Base-by-base conservation (phyloP, 1,284 basidiomycete species). In the Porogramme epimiltina region DNA sequence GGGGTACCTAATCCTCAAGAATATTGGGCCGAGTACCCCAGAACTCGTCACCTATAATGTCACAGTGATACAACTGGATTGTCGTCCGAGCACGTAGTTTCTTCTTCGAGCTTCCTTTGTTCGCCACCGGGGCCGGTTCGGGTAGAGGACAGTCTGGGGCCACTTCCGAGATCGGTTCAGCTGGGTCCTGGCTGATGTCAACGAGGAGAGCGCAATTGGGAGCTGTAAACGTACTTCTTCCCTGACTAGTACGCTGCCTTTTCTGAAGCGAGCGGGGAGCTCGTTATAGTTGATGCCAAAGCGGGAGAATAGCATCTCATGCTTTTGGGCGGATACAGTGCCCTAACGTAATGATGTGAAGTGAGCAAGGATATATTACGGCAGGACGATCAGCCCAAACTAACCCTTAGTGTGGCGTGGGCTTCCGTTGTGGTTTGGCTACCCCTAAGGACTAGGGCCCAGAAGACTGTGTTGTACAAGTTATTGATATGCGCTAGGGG, bases 401-500 rank as follows among this genome's bases (percentile, higher is more conserved):
- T 49, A 51, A 91, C 93, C 64, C 79, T 78, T 4, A 96, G 76
- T 1, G 82, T 82, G 28, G 85, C 82, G 65, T 98, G 93, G 0
- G 95, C 95, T 59, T 97, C 82, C 3, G 84, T 79, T 1, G 89
- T 86, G 0, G 84, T 87, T 65, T 88, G 74, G 0, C 86, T 89
- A 8, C 86, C 91, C 61, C 89, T 78, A 38, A 91, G 84, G 0
- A 98, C 85, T 9, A 99, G 78, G 0, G 95, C 90, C 97, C 96
- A 99, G 68, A 98, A 99, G 0, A 78, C 77, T 0, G 97, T 98
- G 65, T 99, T 99, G 76, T 99, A 96, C 20, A 99, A 75, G 66
- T 98, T 99, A 70, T 99, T 99, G 69, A 99, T 92, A 68, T 99
- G 97, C 0, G 97, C 95, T 97, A n/a, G n/a, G n/a, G n/a, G 25